Evolutionary conservation across 2,329 filamentous ascomycete genomes (phyloP), one percentile per base, ranked within the genome.

Genomic region (Parastagonospora avenae): DNA sequence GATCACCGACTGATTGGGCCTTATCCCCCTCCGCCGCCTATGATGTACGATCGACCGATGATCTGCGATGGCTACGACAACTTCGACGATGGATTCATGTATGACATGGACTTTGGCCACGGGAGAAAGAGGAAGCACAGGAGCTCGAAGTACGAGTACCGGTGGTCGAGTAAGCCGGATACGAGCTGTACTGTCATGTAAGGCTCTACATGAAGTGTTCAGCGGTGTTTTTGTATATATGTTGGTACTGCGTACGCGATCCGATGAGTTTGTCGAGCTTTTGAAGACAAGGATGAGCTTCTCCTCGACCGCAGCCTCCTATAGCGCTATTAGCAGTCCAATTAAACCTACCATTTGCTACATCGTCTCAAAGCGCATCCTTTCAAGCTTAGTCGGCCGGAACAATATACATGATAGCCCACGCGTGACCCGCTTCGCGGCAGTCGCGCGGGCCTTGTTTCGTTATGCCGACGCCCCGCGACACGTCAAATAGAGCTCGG

Each of bases 181-280:
- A 60, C 59, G 10, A 60, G 62, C 35, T 66, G 63, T 42, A 50
- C 35, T 4, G 52, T 62, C 19, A 66, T 66, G 62, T 66, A 37
- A 47, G 33, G 33, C 24, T 27, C 8, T 19, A 2, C 11, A 15
- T 11, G 39, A 42, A n/a, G 16, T 15, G n/a, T n/a, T n/a, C 16
- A 36, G 33, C n/a, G 19, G 5, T 36, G 11, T 36, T 36, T 36
- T 14, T 33, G 31, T 9, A 36, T 36, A 5, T 3, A 5, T 3
- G 5, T 24, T 24, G 19, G 19, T 24, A 5, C 19, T 3, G 19
- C 19, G 19, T 24, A 3, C 19, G 3, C 5, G 19, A 5, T 24
- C 19, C 5, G 19, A 24, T 24, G 19, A 24, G 19, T 24, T 24
- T 24, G 19, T 24, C 3, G 19, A 24, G 19, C 19, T 3, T 24